phyloP scores from a whole-genome alignment of 1,284 basidiomycete species.

The Rhodotorula sp. region DNA sequence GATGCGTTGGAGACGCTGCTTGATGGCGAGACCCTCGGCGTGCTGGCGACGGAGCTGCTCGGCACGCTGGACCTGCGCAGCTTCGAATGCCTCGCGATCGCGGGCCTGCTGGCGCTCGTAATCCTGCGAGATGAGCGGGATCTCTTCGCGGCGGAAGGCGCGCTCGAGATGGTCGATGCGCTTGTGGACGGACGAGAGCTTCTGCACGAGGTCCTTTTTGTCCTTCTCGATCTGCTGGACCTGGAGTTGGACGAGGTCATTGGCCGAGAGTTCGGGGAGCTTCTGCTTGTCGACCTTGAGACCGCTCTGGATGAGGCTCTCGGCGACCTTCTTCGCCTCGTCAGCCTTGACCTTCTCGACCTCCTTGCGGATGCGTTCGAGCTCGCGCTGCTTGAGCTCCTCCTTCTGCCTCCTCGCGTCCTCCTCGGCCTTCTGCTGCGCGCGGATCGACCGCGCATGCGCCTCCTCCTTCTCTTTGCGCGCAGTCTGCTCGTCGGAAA shows the following conservation, averaged over 20 bases:
- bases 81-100: conserved; percentile 70
- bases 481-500: conserved; percentile 78
- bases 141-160: conserved; percentile 91
- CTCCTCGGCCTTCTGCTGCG: conserved; percentile 69
- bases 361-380: conserved; percentile 75
- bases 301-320: conserved; percentile 72
- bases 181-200: conserved; percentile 79
- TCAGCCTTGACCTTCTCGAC: conserved; percentile 75
- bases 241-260: conserved; percentile 84
- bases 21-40: conserved; percentile 69
- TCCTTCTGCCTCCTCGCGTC: conserved; percentile 65
- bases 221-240: conserved; percentile 96
- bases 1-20: conserved; percentile 73
- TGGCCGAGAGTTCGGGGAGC: conserved; percentile 50
- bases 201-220: conserved; percentile 82
- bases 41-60: conserved; percentile 65
- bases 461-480: conserved; percentile 90
- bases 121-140: conserved; percentile 78
- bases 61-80: conserved; percentile 61
- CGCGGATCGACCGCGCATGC: conserved; percentile 70
- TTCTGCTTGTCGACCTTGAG: conserved; percentile 73
- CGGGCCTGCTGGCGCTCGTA: conserved; percentile 80
- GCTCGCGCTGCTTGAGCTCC: conserved; percentile 67
- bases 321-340: conserved; percentile 69
- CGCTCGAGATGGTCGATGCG: conserved; percentile 95